Evolutionary conservation across 1,284 basidiomycete species (phyloP).

Genomic region (Boletellus sp.): DNA sequence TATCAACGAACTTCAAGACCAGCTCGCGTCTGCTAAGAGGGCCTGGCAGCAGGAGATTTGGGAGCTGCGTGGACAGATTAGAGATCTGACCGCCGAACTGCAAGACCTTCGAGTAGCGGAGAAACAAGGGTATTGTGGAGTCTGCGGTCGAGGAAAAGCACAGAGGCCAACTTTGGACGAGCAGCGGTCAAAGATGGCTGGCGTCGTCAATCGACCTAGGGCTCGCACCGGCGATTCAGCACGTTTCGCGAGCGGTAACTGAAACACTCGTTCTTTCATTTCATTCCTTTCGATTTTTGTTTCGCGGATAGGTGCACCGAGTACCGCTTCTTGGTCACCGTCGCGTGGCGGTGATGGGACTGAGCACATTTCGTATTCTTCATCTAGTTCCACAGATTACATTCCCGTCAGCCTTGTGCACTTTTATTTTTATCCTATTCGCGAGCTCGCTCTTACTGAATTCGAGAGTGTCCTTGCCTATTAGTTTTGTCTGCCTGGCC

Average conservation of each 20-base stretch:
- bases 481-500: constrained; percentile 30
- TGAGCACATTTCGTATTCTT: constrained; percentile 10
- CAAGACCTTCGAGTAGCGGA: constrained; percentile 47
- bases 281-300: constrained; percentile 10
- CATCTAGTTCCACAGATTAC: constrained; percentile 13
- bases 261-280: constrained; percentile 17
- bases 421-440: constrained; percentile 19
- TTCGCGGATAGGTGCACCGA: constrained; percentile 14
- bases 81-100: constrained; percentile 64
- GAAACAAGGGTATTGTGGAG: constrained; percentile 47
- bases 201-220: constrained; percentile 65
- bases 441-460: constrained; percentile 8
- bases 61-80: constrained; percentile 72
- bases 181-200: constrained; percentile 27
- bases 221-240: constrained; percentile 59
- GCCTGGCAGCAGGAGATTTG: constrained; percentile 68
- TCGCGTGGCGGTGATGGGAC: constrained; percentile 2
- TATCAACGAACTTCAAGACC: constrained; percentile 57
- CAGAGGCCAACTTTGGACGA: constrained; percentile 13
- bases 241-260: constrained; percentile 55
- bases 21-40: constrained; percentile 54
- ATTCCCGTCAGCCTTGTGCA: constrained; percentile 2
- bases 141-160: constrained; percentile 53
- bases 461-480: background rate
- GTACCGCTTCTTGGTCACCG: constrained; percentile 15